Base-by-base conservation (phyloP, 129 eudicot species). In the Daucus carota region DNA sequence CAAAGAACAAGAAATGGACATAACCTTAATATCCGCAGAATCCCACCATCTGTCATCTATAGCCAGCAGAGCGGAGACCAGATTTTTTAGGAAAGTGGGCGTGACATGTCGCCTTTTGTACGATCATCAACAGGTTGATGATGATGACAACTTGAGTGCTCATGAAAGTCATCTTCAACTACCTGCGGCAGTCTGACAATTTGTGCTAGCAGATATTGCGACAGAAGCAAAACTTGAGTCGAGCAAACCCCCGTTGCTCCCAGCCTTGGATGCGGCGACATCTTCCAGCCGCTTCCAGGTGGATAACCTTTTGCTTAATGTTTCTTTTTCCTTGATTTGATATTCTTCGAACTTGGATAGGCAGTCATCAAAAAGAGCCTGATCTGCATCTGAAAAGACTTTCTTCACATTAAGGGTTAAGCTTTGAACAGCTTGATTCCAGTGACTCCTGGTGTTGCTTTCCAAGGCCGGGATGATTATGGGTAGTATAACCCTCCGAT, bases 361-460 rank as follows among this genome's bases (percentile, higher is more conserved):
- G 83, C 92, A 85, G 47, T 85, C 90, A 11, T 88, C 92, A 74
- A 85, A 86, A 36, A 82, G 84, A 26, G 75, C n/a, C 79, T 83
- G 92, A 75, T 88, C 88, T 0, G 83, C 83, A 68, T 88, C 92
- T 32, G 86, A 83, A 76, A 88, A 88, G 52, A 85, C 69, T 76
- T 88, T 85, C 62, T 85, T 86, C 50, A 88, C 92, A 54, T 88
- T 88, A 7, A 85, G 73, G 38, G 92, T 85, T 69, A 85, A 81
- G 86, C 88, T 88, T 74, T 88, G 92, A 81, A 88, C 92, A 31
- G 92, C 92, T 72, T 85, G 92, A 77, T 85, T 88, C 92, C 92
- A 88, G 77, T 88, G 92, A 68, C 72, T 71, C 16, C 80, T 70
- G 0, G 92, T 78, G 80, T 85, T 88, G 68, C 77, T 85, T 86